phyloP scores from a whole-genome alignment of 495 filamentous ascomycete genomes.

The Sordaria brevicollis region DNA sequence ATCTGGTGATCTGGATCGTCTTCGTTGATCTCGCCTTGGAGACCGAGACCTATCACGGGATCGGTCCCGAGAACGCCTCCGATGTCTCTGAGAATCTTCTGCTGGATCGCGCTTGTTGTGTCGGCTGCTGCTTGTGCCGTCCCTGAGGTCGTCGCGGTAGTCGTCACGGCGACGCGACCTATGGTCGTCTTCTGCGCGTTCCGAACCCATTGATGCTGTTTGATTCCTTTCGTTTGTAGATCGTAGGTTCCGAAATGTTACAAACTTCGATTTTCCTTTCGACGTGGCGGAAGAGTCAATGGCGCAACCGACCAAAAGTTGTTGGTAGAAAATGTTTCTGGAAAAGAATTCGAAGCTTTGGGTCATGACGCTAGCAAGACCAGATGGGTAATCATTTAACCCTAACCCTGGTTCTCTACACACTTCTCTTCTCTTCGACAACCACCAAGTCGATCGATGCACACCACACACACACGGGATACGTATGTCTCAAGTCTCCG shows the following conservation, averaged over 20 bases:
- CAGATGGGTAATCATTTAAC: neutral
- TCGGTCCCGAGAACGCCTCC: conserved; percentile 11
- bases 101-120: conserved; percentile 2
- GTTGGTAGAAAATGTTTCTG: neutral
- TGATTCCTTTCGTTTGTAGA: neutral
- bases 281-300: neutral
- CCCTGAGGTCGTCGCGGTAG: neutral
- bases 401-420: neutral
- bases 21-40: conserved; percentile 15
- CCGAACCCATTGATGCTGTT: conserved; percentile 11
- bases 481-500: neutral
- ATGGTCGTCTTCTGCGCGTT: conserved; percentile 1
- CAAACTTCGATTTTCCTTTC: no score
- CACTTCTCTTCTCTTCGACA: neutral
- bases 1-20: conserved; percentile 29
- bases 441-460: neutral
- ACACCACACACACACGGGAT: no score
- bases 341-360: neutral
- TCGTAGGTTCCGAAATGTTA: neutral
- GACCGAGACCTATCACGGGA: conserved; percentile 14
- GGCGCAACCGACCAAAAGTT: neutral
- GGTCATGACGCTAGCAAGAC: neutral
- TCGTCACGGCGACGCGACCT: conserved; percentile 11
- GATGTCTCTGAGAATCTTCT: conserved; percentile 13
- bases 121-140: neutral